Evolutionary conservation across 805 yeast genomes (phyloP), one percentile per base, ranked within the genome.

Genomic region (Candida anglica): DNA sequence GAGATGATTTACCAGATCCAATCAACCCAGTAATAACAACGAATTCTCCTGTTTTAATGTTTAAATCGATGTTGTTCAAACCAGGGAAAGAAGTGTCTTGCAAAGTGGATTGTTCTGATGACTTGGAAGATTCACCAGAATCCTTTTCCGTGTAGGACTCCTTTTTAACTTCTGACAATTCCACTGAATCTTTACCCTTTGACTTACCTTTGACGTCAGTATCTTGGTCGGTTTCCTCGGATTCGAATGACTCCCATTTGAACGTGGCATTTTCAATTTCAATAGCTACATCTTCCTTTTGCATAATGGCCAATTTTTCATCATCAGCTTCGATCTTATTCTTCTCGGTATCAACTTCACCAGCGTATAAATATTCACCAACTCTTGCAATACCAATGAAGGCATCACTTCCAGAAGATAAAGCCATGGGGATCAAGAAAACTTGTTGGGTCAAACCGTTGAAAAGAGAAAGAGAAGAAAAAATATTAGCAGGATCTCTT

Each of bases 1-100:
- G 60, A 0, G 93, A 82, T 0, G 89, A 66, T 52, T 86, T 86
- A 37, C 96, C 95, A 3, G 86, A 70, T 2, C 95, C 95, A 48
- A 86, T 83, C 1, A 80, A 58, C 11, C 96, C 96, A 0, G 91
- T 83, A 17, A 85, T 69, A 39, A 83, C 81, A 6, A 86, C 61
- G 33, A 88, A 75, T 50, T 86, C 95, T 15, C 85, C 84, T 37
- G 72, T 73, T 27, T 64, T 56, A 29, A 86, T 63, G 1, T 57
- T 50, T 15, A 86, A 54, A 42, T 77, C 66, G 38, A 86, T 55
- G 47, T 80, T 44, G 27, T 45, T 37, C 50, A 79, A 48, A 46
- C 86, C 71, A 30, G 68, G 41, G 50, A 69, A 69, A 17, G 44
- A 33, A 37, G 68, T 40, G 40, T 32, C 28, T n/a, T 34, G 38